These are phyloP conservation scores for Prinsepia uniflora DNA, from an alignment of 306 rosid genomes.

Conservation along the genomic window DNA sequence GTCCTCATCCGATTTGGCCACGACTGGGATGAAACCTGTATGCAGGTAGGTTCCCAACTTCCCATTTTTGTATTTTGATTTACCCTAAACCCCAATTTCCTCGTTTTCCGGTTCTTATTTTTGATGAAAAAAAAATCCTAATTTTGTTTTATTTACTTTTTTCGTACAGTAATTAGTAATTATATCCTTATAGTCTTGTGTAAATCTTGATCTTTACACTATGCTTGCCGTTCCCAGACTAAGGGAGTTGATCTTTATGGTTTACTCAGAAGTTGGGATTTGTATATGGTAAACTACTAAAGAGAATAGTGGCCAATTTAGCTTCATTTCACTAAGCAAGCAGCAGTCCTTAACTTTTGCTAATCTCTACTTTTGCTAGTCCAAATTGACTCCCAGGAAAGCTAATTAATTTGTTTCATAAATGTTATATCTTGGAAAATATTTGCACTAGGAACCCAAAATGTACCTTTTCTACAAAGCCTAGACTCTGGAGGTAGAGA, in stretches of 20 bases:
- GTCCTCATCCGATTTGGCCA: slow-evolving; percentile 84
- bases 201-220: background rate
- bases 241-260: background rate
- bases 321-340: background rate
- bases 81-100: slow-evolving; percentile 1
- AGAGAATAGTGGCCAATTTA: background rate
- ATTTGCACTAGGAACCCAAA: no score
- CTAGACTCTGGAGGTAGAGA: no score
- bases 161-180: background rate
- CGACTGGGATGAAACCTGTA: slow-evolving; percentile 86
- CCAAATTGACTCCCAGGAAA: background rate
- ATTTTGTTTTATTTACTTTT: background rate
- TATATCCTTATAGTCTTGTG: background rate
- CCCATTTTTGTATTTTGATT: background rate
- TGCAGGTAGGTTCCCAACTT: slow-evolving; percentile 49
- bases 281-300: background rate
- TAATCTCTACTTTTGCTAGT: background rate
- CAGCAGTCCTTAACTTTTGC: background rate
- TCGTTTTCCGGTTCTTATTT: background rate
- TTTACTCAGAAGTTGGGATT: background rate
- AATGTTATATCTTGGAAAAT: no score
- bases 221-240: background rate
- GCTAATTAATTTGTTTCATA: background rate
- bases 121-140: background rate
- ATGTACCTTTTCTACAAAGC: no score